Conservation (phyloP, 2,329 filamentous ascomycete species). For the Fusarium sacchari region DNA sequence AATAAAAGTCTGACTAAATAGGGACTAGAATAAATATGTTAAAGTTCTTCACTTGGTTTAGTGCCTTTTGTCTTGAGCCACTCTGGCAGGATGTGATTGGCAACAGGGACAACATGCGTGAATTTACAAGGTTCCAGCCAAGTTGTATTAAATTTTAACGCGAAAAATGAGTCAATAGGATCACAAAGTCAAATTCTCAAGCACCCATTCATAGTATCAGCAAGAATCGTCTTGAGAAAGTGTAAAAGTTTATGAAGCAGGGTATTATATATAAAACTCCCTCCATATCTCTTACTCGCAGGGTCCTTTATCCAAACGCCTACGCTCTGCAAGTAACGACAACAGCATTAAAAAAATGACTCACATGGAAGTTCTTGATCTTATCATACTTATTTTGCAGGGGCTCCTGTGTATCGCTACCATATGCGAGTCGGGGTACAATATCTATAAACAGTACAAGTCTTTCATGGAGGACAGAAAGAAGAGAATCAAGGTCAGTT, state of each 20-base stretch:
- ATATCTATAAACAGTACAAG: not conserved
- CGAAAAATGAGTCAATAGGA: too few species aligned
- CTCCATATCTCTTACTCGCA: accelerated
- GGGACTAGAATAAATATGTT: not conserved
- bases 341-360: not conserved
- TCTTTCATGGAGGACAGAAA: not conserved
- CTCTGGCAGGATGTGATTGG: not conserved
- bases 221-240: accelerated
- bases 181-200: not conserved
- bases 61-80: not conserved
- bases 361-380: not conserved
- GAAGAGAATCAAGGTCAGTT: not conserved
- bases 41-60: too few species aligned
- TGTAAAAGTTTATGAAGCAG: not conserved
- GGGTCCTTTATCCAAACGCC: not conserved
- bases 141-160: too few species aligned
- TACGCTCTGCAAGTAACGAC: not conserved
- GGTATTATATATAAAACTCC: not conserved
- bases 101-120: not conserved
- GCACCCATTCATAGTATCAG: not conserved
- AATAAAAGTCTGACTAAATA: not conserved
- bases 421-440: not conserved
- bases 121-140: too few species aligned
- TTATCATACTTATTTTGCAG: not conserved
- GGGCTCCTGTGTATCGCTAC: not conserved